Base-by-base conservation (phyloP, 2,329 filamentous ascomycete species). In the Moelleriella libera region DNA sequence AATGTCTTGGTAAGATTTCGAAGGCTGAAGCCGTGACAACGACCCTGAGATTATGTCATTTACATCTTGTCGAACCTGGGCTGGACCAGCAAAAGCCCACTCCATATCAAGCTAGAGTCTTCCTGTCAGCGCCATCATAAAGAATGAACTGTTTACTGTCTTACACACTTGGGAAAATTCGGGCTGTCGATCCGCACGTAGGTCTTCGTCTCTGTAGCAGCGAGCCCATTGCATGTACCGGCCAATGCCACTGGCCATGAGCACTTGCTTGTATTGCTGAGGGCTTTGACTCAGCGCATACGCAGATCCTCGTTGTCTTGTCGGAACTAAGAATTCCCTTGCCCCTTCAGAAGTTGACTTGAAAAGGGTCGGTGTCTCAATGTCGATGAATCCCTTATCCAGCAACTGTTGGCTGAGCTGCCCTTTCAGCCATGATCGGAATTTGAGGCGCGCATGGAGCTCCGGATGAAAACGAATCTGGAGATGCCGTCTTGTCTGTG, bases 341-440 rank as follows among this genome's bases (percentile, higher is more conserved):
- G 92, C 94, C 1, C 92, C 92, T 67, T 98, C 92, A 0, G 92
- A 88, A 0, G 92, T 98, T 0, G 92, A 96, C 63, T 97, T 98
- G 76, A 98, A 98, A 0, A 98, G 74, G 4, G 96, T 69, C 0
- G 92, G 92, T 0, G 92, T 98, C 62, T 98, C 92, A 32, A 97
- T 76, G 54, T 97, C 85, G 10, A 76, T 69, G 57, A 89, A 90
- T 1, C 71, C 74, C 30, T 72, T 69, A 5, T 70, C 62, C 12
- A 73, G 68, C 32, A 88, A 70, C 7, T 70, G 58, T 43, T 74
- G 71, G 52, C 71, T 78, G 32, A 71, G 65, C 49, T 71, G 70
- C 5, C 68, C 70, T 39, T 66, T 70, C 4, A 83, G 71, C 53
- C 71, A 69, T 29, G 78, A 73, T n/a, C 94, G 78, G 52, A 90